Evolutionary conservation across 768 basidiomycete species (phyloP).

Genomic region (Boletus insuetus): DNA sequence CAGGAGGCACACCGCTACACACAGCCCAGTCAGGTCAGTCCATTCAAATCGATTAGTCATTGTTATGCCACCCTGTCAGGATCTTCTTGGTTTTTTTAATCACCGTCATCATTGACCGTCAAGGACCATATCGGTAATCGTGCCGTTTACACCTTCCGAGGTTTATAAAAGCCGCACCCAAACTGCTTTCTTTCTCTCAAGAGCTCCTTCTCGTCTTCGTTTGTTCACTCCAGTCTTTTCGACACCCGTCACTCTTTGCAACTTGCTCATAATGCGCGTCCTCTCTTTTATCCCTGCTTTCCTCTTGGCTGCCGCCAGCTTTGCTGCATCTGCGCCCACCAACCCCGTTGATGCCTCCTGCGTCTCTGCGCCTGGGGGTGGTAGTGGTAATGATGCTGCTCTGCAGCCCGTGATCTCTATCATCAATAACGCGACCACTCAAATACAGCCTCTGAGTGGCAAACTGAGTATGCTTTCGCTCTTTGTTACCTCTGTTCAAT

Average conservation of each 20-base stretch:
- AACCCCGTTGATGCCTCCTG: conserved; percentile 1
- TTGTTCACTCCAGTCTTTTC: conserved; percentile 3
- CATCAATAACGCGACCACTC: conserved; percentile 7
- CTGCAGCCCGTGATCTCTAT: conserved; percentile 13
- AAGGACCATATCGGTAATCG: neutral
- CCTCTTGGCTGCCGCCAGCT: conserved; percentile 4
- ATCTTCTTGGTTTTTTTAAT: neutral
- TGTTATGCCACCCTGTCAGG: neutral
- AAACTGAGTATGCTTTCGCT: conserved; percentile 5
- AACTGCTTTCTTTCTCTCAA: neutral
- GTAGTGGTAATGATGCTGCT: conserved; percentile 4
- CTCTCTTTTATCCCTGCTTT: conserved; percentile 17
- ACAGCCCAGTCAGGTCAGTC: neutral
- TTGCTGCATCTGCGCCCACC: conserved; percentile 6
- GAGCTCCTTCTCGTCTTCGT: neutral
- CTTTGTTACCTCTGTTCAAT: fast-evolving
- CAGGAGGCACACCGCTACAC: neutral
- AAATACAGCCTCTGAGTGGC: conserved; percentile 1
- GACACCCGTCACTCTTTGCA: conserved; percentile 11
- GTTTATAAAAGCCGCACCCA: conserved; percentile 15
- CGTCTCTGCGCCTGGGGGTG: neutral
- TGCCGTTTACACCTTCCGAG: neutral
- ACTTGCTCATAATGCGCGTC: conserved; percentile 14
- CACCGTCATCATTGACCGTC: conserved; percentile 7
- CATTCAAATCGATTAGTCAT: conserved; percentile 17